phyloP scores from a whole-genome alignment of 768 basidiomycete species.

The Hygrophoropsis aurantiaca region DNA sequence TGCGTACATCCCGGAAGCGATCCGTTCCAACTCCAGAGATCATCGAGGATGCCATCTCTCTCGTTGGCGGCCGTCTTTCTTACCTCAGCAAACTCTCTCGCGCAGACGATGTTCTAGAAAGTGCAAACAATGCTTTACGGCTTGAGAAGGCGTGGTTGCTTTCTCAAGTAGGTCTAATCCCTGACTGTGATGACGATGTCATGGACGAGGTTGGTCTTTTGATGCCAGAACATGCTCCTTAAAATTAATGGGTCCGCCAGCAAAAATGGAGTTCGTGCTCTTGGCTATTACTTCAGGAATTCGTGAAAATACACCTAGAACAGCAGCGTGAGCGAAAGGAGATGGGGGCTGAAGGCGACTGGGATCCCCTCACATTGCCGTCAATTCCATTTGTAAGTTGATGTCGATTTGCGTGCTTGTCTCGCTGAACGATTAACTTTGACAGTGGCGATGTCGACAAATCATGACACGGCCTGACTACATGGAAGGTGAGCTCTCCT shows the following conservation, averaged over 20 bases:
- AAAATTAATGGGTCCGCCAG: constrained; percentile 31
- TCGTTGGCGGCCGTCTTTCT: constrained; percentile 79
- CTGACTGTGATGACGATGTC: constrained; percentile 81
- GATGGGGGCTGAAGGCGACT: constrained; percentile 34
- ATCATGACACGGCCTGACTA: constrained; percentile 88
- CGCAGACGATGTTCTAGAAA: constrained; percentile 52
- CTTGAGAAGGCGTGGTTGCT: constrained; percentile 80
- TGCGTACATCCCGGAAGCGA: constrained; percentile 35
- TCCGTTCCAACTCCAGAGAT: constrained; percentile 32
- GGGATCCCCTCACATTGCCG: constrained; percentile 56
- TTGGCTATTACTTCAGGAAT: constrained; percentile 74
- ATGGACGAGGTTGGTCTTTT: constrained; percentile 74
- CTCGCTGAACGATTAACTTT: constrained; percentile 2
- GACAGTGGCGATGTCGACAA: constrained; percentile 66
- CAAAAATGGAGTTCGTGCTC: constrained; percentile 85
- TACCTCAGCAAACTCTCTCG: constrained; percentile 59
- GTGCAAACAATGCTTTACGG: constrained; percentile 64
- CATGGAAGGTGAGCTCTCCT: constrained; percentile 56
- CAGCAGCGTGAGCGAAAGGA: constrained; percentile 44
- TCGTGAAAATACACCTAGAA: constrained; percentile 59
- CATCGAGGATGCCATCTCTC: constrained; percentile 44
- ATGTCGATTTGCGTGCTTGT: not conserved
- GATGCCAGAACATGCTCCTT: not conserved
- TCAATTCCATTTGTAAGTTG: constrained; percentile 56
- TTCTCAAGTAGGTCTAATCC: constrained; percentile 76